Base-by-base conservation (phyloP, 2,329 filamentous ascomycete genomes). In the Neonectria sp. region DNA sequence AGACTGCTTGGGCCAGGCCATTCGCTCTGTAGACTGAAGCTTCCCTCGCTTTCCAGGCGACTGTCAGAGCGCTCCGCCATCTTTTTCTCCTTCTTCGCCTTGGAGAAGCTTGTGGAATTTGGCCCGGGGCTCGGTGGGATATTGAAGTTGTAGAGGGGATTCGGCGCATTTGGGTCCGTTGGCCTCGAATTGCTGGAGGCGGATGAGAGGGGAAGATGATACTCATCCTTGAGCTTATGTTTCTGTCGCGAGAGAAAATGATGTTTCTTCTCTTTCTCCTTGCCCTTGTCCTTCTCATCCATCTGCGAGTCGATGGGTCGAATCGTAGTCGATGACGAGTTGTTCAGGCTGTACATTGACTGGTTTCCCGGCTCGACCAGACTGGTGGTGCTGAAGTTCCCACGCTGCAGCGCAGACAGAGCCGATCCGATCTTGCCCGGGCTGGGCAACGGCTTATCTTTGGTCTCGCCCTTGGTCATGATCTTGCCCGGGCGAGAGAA, bases 71-170 rank as follows among this genome's bases (percentile, higher is more conserved):
- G 90, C 70, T 93, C 92, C 69, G 93, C 91, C 72, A 92, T 91
- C 79, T 92, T 92, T 84, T 95, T 97, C 77, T 97, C 94, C 66
- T 93, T 95, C 76, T 96, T 93, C 3, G 92, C 92, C 81, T 96
- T 97, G 43, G 91, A 87, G 78, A 98, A 97, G 35, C 88, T 85
- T 29, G 86, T 87, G 59, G 85, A 87, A 57, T 86, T 87, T 15
- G 91, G 89, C 0, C 88, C 91, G 1, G 93, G 92, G 67, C 91
- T 94, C 8, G 91, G 87, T 1, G 93, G 93, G 2, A 93, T 81
- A 64, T 90, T 92, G 80, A 95, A 95, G 68, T 90, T 94, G 82
- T 95, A 95, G 5, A 95, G 81, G 61, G 92, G 93, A 72, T 89
- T 92, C 0, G 93, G 92, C 3, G 92, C 92, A 75, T 84, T 91